Evolutionary conservation across 306 rosid genomes (phyloP).

Genomic region (Castanea sativa): DNA sequence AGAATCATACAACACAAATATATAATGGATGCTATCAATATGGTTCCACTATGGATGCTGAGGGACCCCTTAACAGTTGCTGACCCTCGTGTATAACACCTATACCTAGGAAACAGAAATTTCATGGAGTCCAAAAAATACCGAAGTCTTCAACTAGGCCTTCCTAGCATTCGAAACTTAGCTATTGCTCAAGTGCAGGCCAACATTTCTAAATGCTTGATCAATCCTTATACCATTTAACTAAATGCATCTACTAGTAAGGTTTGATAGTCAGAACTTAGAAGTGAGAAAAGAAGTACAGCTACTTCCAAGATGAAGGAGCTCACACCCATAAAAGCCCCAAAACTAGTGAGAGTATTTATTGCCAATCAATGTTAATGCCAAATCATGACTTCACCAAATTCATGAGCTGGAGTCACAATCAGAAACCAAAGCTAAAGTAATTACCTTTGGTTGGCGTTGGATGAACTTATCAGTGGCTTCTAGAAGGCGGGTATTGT

Average conservation of each 20-base stretch:
- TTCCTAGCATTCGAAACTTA: background rate
- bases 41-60: background rate
- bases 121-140: background rate
- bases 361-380: background rate
- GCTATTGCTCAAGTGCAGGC: background rate
- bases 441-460: constrained; percentile 89
- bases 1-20: background rate
- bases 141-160: background rate
- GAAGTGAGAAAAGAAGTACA: constrained; percentile 3
- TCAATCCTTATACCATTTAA: background rate
- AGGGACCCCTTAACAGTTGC: background rate
- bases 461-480: constrained; percentile 88
- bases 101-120: background rate
- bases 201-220: background rate
- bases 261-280: background rate
- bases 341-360: background rate
- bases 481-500: constrained; percentile 79
- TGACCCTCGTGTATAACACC: background rate
- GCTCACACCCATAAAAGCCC: constrained; percentile 1
- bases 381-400: constrained; percentile 1
- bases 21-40: background rate
- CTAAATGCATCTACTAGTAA: background rate
- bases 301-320: constrained; percentile 5
- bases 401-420: constrained; percentile 11
- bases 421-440: constrained; percentile 7